Base-by-base conservation (phyloP, 495 filamentous ascomycete species). In the Penicillium macrosclerotiorum region DNA sequence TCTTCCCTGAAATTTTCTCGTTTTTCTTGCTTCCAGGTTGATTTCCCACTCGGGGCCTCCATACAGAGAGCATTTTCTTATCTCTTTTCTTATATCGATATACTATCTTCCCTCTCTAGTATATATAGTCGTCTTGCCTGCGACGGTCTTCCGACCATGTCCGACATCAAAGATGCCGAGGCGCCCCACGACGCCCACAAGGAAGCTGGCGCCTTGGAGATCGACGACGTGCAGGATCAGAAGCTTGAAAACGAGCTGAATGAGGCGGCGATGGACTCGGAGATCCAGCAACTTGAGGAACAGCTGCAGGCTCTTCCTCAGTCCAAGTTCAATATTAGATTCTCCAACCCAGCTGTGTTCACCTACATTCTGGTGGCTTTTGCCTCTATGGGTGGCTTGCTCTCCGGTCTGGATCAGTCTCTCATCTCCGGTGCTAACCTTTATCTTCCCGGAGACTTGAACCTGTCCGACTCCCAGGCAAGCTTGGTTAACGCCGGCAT, bases 311-410 rank as follows among this genome's bases (percentile, higher is more conserved):
- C 47, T 5, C 7, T 64, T 19, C 68, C 63, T 40, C 55, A 54
- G 47, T 38, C 60, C n/a, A 48, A 53, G 30, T 55, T 69, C 19
- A 55, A 65, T 16, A 32, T 69, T 17, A 60, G 49, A 2, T 35
- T 67, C 23, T 46, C 59, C 29, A 72, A 71, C 49, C 74, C 74
- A 0, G 63, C 59, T 26, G 29, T 59, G 33, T 84, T 81, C 52
- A 82, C 78, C 25, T 82, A 71, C 56, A 54, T 84, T 11, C 71
- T 84, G 8, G 80, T 82, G n/a, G 78, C 68, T 22, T 83, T 84
- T 52, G 81, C 80, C 20, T 79, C 75, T 3, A 78, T 82, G 74
- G 79, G 79, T 44, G 81, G 80, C 55, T 47, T 84, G 24, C 72
- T 84, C 1, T 82, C 78, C 8, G 81, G 80, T 54, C 64, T 84